Percentiles rank a stretch among this genome's conserved stretches.
These are phyloP conservation scores for Hirsutella thompsonii DNA, from an alignment of 2,329 filamentous ascomycete species.

Conservation along the genomic window DNA sequence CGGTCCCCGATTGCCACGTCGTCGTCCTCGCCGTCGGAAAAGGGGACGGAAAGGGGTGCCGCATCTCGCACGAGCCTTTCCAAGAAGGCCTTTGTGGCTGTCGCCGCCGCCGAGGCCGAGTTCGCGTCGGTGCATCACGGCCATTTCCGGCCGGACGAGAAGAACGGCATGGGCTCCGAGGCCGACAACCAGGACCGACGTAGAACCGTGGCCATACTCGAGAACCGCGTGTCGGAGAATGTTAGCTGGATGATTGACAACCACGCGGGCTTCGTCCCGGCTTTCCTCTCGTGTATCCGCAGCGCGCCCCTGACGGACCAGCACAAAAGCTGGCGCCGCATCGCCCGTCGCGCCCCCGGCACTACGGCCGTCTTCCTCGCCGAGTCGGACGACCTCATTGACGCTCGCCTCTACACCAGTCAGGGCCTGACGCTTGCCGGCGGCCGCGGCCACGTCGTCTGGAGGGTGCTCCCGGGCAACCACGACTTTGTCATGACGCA, in stretches of 20 bases:
- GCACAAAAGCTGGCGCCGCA: constrained; percentile 33
- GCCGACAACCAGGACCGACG: neutral
- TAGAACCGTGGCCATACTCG: constrained; percentile 17
- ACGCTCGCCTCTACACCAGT: constrained; percentile 31
- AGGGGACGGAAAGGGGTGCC: no score
- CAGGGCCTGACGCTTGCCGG: constrained; percentile 39
- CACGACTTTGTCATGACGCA: constrained; percentile 54
- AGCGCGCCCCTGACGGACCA: constrained; percentile 40
- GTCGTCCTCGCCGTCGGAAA: constrained; percentile 23
- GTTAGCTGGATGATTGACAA: constrained; percentile 45
- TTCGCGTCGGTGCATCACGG: constrained; percentile 7
- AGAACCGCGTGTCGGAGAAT: constrained; percentile 33
- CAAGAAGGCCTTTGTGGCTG: constrained; percentile 12
- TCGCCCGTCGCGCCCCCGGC: constrained; percentile 27
- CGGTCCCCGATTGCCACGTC: constrained; percentile 16
- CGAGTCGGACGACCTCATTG: constrained; percentile 36
- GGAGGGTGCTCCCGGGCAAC: constrained; percentile 37
- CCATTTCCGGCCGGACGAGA: no score
- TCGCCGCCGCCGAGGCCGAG: constrained; percentile 27
- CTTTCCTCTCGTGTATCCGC: constrained; percentile 46
- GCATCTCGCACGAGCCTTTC: constrained; percentile 6
- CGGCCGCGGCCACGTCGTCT: constrained; percentile 33
- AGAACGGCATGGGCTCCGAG: no score
- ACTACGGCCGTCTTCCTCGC: constrained; percentile 41
- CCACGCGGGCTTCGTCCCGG: constrained; percentile 44